Conservation (phyloP, 129 eudicot species). For the Pseudognaphalium luteoalbum region DNA sequence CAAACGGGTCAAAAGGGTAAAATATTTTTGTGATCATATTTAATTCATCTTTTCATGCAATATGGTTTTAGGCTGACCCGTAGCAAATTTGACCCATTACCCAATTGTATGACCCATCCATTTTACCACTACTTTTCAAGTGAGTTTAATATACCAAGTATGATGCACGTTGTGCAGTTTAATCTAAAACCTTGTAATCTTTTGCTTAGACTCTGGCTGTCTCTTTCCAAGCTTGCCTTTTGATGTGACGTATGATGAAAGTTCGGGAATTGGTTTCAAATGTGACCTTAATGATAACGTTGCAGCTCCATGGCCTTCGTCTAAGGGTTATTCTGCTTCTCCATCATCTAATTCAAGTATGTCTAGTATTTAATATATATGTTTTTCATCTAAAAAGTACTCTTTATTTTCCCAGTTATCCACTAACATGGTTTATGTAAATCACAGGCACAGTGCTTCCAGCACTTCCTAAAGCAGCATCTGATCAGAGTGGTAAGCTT, state of each 20-base stretch:
- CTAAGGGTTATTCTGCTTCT: slow-evolving; percentile 25
- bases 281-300: slow-evolving; percentile 75
- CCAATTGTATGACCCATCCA: not conserved
- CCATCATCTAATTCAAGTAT: slow-evolving; percentile 49
- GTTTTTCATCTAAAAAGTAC: not conserved
- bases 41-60: not conserved
- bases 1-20: not conserved
- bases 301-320: slow-evolving; percentile 67
- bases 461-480: slow-evolving; percentile 52
- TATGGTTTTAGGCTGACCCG: not conserved
- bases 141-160: not conserved
- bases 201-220: slow-evolving; percentile 58
- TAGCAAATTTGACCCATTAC: not conserved
- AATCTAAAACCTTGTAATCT: slow-evolving; percentile 3
- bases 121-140: not conserved
- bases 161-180: not conserved
- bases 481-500: slow-evolving; percentile 46
- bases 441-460: slow-evolving; percentile 39
- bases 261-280: slow-evolving; percentile 56
- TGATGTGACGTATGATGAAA: slow-evolving; percentile 59
- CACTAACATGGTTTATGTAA: slow-evolving; percentile 17
- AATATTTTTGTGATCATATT: not conserved
- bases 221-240: slow-evolving; percentile 74
- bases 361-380: not conserved
- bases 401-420: not conserved